phyloP scores from a whole-genome alignment of 176 grass and related monocot genomes.

The Cenchrus purpureus region DNA sequence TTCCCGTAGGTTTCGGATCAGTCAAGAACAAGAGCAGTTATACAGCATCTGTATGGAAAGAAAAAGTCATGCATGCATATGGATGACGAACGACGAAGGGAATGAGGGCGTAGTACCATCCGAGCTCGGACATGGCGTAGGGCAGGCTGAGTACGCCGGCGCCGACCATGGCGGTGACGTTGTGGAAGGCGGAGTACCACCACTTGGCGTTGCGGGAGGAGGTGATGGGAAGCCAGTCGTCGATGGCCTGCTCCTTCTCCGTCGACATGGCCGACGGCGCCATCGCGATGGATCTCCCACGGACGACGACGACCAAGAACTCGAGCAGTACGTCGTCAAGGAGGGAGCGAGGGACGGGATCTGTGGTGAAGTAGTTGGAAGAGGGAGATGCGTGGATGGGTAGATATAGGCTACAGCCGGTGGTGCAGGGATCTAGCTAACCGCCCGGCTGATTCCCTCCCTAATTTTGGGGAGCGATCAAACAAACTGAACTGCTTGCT shows the following conservation, averaged over 20 bases:
- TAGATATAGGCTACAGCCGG: neutral
- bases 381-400: neutral
- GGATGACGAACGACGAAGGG: too few relatives aligned
- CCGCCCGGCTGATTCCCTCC: neutral
- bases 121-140: conserved; percentile 73
- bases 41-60: too few relatives aligned
- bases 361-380: neutral
- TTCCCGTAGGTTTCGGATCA: too few relatives aligned
- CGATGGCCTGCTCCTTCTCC: conserved; percentile 42
- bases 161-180: conserved; percentile 87
- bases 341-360: too few relatives aligned
- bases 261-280: neutral
- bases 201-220: conserved; percentile 69
- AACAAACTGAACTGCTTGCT: neutral
- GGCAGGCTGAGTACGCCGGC: conserved; percentile 77
- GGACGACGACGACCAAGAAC: too few relatives aligned
- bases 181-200: conserved; percentile 88
- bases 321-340: too few relatives aligned
- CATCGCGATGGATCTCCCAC: neutral
- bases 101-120: conserved; percentile 46
- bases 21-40: too few relatives aligned
- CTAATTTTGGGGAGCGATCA: neutral
- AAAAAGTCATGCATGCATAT: too few relatives aligned
- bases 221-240: conserved; percentile 77
- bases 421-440: neutral